Conservation (phyloP, 2,329 filamentous ascomycete species). For the Penicillium verrucosum region DNA sequence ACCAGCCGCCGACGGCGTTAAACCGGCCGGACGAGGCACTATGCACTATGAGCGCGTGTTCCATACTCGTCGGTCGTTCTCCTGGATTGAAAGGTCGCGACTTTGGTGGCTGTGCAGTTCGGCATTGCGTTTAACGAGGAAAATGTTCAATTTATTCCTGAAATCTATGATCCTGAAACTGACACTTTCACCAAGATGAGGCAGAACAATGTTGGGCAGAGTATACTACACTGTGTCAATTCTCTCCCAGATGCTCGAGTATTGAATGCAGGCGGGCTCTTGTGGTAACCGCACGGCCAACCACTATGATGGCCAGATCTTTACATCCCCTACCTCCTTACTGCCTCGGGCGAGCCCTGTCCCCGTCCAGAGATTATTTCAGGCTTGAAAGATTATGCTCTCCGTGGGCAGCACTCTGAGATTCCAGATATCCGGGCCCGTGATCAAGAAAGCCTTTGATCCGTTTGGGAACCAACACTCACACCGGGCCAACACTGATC, state of each 20-base stretch:
- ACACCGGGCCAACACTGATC: constrained; percentile 59
- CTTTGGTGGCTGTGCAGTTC: constrained; percentile 47
- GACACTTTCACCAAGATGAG: constrained; percentile 38
- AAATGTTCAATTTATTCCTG: constrained; percentile 41
- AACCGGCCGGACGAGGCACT: constrained; percentile 49
- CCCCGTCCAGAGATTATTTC: constrained; percentile 45
- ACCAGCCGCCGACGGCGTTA: constrained; percentile 2
- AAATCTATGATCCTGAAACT: constrained; percentile 47
- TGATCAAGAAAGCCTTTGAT: constrained; percentile 42
- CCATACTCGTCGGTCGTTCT: constrained; percentile 49
- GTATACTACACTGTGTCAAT: constrained; percentile 51
- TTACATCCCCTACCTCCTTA: constrained; percentile 56
- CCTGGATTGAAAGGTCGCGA: constrained; percentile 49
- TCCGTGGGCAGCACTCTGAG: constrained; percentile 46
- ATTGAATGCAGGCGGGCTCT: constrained; percentile 52
- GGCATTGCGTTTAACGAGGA: constrained; percentile 47
- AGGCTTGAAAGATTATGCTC: constrained; percentile 17
- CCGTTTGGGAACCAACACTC: constrained; percentile 51
- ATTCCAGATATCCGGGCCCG: constrained; percentile 41
- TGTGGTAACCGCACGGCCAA: constrained; percentile 50
- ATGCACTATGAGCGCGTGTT: constrained; percentile 45
- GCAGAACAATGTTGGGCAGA: constrained; percentile 21
- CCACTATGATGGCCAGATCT: constrained; percentile 57
- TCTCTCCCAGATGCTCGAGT: constrained; percentile 52
- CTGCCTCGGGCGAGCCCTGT: constrained; percentile 38